phyloP scores from a whole-genome alignment of 371 early-diverging fungal species.

The Haplosporangium sp. region DNA sequence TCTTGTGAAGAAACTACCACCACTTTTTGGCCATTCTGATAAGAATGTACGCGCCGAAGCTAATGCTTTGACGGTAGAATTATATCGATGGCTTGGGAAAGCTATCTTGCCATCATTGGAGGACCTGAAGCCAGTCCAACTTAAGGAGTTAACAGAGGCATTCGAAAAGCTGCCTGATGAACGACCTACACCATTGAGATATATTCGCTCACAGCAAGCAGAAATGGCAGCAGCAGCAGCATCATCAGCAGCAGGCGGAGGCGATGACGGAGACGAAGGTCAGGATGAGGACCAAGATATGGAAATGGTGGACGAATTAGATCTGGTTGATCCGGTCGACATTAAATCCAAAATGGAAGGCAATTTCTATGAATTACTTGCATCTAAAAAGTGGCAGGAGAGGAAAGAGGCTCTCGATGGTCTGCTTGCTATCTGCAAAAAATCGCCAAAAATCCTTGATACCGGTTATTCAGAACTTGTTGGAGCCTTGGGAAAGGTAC shows the following conservation, averaged over 20 bases:
- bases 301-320: slow-evolving; percentile 79
- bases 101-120: slow-evolving; percentile 74
- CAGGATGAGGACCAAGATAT: slow-evolving; percentile 64
- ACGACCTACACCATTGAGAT: slow-evolving; percentile 74
- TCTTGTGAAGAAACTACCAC: slow-evolving; percentile 85
- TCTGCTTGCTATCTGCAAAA: slow-evolving; percentile 70
- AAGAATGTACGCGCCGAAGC: slow-evolving; percentile 93
- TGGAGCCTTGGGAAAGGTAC: slow-evolving; percentile 84
- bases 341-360: slow-evolving; percentile 86
- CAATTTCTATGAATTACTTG: slow-evolving; percentile 76
- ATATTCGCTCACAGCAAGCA: slow-evolving; percentile 84
- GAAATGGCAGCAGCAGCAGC: slow-evolving; percentile 64
- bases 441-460: slow-evolving; percentile 83
- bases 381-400: slow-evolving; percentile 95
- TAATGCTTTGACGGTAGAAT: slow-evolving; percentile 75
- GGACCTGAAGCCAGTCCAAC: slow-evolving; percentile 88
- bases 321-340: slow-evolving; percentile 91
- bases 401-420: slow-evolving; percentile 91
- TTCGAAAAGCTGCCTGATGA: slow-evolving; percentile 81
- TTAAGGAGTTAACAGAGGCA: slow-evolving; percentile 88
- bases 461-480: slow-evolving; percentile 84
- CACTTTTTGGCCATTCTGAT: slow-evolving; percentile 94
- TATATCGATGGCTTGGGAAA: slow-evolving; percentile 86
- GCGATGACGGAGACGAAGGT: slow-evolving; percentile 39
- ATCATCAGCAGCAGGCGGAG: slow-evolving; percentile 53